Conservation (phyloP, 2,329 filamentous ascomycete genomes). For the Phialophora verrucosa region DNA sequence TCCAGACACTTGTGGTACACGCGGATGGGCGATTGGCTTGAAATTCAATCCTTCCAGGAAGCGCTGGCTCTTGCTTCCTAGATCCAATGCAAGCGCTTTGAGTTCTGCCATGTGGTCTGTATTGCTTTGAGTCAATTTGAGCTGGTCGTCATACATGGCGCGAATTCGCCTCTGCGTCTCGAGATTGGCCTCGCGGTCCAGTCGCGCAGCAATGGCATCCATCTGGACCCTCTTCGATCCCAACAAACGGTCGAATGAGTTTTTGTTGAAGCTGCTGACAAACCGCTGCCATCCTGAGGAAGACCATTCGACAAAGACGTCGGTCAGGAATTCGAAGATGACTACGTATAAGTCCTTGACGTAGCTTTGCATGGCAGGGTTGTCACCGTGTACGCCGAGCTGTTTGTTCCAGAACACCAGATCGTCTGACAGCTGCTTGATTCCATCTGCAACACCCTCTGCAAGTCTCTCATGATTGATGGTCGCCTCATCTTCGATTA, state of each 20-base stretch:
- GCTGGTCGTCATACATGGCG: constrained; percentile 1
- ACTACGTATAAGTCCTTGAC: neutral
- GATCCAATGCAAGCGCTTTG: neutral
- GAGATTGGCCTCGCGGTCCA: constrained; percentile 1
- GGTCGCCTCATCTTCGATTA: neutral
- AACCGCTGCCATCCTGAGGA: neutral
- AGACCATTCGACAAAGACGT: constrained; percentile 1
- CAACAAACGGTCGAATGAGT: neutral
- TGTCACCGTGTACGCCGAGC: neutral
- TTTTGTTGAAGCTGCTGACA: constrained; percentile 2
- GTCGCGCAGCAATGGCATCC: neutral
- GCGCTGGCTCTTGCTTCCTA: neutral
- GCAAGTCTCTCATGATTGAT: neutral
- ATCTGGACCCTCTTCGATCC: neutral
- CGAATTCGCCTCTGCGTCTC: neutral
- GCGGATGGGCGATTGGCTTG: neutral
- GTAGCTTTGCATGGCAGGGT: neutral
- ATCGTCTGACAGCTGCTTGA: neutral
- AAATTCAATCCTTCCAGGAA: neutral
- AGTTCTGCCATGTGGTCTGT: neutral
- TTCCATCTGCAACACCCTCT: neutral
- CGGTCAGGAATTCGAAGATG: constrained; percentile 1
- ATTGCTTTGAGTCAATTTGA: neutral
- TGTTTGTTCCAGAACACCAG: constrained; percentile 1
- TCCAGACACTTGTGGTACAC: neutral